Percentiles rank a stretch among this genome's conserved stretches.
Evolutionary conservation across 192 early-diverging fungal genomes (phyloP).

Genomic region (Bifiguratus adelaidae): DNA sequence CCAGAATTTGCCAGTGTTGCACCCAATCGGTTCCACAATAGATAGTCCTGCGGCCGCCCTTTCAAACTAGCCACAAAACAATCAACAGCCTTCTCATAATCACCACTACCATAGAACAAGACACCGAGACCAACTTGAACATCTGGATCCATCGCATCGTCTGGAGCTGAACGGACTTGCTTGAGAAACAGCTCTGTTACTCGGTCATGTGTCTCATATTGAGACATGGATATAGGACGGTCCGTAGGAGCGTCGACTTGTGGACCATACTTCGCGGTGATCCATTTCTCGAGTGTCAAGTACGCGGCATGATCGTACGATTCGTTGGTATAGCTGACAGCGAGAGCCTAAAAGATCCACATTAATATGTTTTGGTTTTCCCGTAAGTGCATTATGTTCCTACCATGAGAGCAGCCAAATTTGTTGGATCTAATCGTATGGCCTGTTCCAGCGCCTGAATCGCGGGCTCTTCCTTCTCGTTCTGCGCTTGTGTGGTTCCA

Average conservation of each 20-base stretch:
- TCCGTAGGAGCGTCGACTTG: slow-evolving; percentile 22
- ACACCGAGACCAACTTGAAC: slow-evolving; percentile 94
- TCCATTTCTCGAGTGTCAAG: slow-evolving; percentile 83
- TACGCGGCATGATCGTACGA: slow-evolving; percentile 83
- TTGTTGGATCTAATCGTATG: slow-evolving; percentile 62
- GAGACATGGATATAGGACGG: slow-evolving; percentile 22
- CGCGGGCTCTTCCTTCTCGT: slow-evolving; percentile 93
- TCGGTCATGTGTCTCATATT: slow-evolving; percentile 42
- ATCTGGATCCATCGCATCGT: slow-evolving; percentile 67
- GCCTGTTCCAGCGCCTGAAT: slow-evolving; percentile 87
- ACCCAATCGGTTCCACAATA: slow-evolving; percentile 95
- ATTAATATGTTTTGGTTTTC: too few relatives aligned
- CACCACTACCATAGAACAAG: slow-evolving; percentile 82
- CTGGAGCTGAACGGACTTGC: slow-evolving; percentile 56
- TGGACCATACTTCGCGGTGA: slow-evolving; percentile 61
- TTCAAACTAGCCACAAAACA: slow-evolving; percentile 90
- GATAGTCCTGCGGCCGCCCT: slow-evolving; percentile 77
- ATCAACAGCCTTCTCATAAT: slow-evolving; percentile 94
- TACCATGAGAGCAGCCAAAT: slow-evolving; percentile 54
- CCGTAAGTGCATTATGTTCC: too few relatives aligned
- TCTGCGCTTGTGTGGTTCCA: slow-evolving; percentile 92
- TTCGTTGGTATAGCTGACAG: slow-evolving; percentile 97
- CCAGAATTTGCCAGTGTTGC: slow-evolving; percentile 91
- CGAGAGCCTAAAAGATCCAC: slow-evolving; percentile 50
- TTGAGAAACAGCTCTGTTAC: slow-evolving; percentile 74